phyloP scores from a whole-genome alignment of 2,329 filamentous ascomycete species.

The Conoideocrella luteorostrata region DNA sequence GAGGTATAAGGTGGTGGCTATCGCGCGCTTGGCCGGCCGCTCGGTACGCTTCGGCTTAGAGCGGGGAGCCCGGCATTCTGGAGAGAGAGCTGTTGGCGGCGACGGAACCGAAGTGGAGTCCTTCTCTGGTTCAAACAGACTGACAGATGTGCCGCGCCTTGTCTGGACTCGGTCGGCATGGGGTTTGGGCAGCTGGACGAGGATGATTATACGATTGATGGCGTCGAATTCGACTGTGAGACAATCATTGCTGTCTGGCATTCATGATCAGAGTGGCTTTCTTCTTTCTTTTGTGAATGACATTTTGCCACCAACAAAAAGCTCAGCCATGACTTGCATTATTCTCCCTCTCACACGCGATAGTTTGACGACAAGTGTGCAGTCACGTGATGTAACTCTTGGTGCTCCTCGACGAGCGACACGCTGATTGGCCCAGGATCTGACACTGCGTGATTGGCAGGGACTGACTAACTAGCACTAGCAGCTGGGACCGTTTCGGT shows the following conservation, averaged over 20 bases:
- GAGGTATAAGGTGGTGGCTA: conserved; percentile 7
- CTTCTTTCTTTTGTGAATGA: too few species aligned
- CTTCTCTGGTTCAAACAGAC: too few species aligned
- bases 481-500: conserved; percentile 3
- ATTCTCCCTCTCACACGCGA: too few species aligned
- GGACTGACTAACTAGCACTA: background rate
- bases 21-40: conserved; percentile 5
- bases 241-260: too few species aligned
- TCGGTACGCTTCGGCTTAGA: conserved; percentile 34
- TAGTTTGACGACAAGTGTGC: background rate
- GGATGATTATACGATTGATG: background rate
- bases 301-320: too few species aligned
- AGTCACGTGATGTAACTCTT: conserved; percentile 5
- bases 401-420: background rate
- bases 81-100: conserved; percentile 1
- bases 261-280: background rate
- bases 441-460: conserved; percentile 17
- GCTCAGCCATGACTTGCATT: too few species aligned
- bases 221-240: background rate
- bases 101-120: conserved; percentile 7
- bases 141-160: background rate
- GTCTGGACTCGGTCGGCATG: background rate
- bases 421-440: conserved; percentile 11
- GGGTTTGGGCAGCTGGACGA: background rate
- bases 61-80: conserved; percentile 17